Evolutionary conservation across 441 rosid species (phyloP).

Genomic region (Omphalea diandra): DNA sequence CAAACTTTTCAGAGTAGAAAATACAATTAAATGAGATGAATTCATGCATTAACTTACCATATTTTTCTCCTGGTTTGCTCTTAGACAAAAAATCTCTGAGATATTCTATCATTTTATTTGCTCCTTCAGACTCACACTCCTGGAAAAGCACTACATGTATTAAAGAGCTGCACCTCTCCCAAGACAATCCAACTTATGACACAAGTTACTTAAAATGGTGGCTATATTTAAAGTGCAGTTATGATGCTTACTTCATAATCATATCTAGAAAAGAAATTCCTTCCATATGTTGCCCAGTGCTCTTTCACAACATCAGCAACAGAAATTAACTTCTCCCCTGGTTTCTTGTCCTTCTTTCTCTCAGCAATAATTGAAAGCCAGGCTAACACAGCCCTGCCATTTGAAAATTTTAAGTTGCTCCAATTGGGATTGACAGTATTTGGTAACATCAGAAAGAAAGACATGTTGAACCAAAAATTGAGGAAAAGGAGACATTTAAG

Average conservation of each 20-base stretch:
- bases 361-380: conserved; percentile 93
- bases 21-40: conserved; percentile 8
- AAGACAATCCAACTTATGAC: conserved; percentile 10
- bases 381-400: conserved; percentile 89
- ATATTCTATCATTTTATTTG: conserved; percentile 74
- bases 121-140: conserved; percentile 97
- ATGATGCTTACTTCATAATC: conserved; percentile 76
- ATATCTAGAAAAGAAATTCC: conserved; percentile 91
- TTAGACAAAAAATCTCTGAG: conserved; percentile 71
- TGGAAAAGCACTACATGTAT: conserved; percentile 29
- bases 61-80: conserved; percentile 66
- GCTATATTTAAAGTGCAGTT: conserved; percentile 6
- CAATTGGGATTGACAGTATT: conserved; percentile 1
- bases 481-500: no score
- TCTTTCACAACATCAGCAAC: conserved; percentile 85
- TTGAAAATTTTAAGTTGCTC: conserved; percentile 3
- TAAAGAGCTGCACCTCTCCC: conserved; percentile 21
- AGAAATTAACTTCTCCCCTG: conserved; percentile 73
- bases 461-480: no score
- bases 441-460: no score
- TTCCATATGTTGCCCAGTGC: conserved; percentile 91
- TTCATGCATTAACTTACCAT: conserved; percentile 47
- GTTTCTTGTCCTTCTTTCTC: conserved; percentile 75
- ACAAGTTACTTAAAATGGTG: conserved; percentile 7
- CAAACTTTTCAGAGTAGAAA: conserved; percentile 12